These are phyloP conservation scores for Nitzschia palea DNA, from an alignment of 108 stramenopile species.

Conservation along the genomic window DNA sequence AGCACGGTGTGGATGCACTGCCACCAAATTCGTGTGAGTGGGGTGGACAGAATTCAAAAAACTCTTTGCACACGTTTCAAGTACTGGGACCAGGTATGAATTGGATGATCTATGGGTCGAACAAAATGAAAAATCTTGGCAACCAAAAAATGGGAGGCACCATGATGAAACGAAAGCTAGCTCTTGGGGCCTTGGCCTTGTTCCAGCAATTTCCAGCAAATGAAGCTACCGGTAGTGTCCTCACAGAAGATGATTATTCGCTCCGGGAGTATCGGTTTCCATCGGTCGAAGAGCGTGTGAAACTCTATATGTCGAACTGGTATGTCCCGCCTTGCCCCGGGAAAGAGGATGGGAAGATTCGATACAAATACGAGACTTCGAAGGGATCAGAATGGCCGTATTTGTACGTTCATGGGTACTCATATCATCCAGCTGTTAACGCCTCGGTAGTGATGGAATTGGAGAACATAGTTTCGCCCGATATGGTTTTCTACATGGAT, in stretches of 20 bases:
- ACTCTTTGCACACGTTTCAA: too few species aligned
- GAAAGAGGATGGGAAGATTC: conserved; percentile 6
- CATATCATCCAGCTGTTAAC: conserved; percentile 25
- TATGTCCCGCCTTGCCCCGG: conserved; percentile 47
- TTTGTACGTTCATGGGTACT: conserved; percentile 11
- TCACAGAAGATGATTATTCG: not conserved
- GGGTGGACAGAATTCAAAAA: too few species aligned
- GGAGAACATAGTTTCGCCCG: conserved; percentile 37
- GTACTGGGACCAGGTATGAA: too few species aligned
- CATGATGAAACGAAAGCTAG: conserved; percentile 1
- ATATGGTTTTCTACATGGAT: conserved; percentile 45
- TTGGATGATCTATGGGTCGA: too few species aligned
- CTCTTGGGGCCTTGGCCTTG: conserved; percentile 2
- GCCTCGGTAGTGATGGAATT: conserved; percentile 16
- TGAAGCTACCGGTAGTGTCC: not conserved
- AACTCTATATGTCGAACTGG: conserved; percentile 74
- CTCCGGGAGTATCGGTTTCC: conserved; percentile 60
- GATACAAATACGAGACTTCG: conserved; percentile 15
- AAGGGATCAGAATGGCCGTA: conserved; percentile 19
- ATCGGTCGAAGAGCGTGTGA: conserved; percentile 63
- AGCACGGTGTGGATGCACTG: too few species aligned
- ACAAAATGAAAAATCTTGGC: too few species aligned
- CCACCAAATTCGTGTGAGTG: too few species aligned
- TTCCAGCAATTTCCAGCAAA: not conserved
- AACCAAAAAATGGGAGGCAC: too few species aligned